phyloP scores from a whole-genome alignment of 768 basidiomycete genomes.

The Pleurotus platypus region DNA sequence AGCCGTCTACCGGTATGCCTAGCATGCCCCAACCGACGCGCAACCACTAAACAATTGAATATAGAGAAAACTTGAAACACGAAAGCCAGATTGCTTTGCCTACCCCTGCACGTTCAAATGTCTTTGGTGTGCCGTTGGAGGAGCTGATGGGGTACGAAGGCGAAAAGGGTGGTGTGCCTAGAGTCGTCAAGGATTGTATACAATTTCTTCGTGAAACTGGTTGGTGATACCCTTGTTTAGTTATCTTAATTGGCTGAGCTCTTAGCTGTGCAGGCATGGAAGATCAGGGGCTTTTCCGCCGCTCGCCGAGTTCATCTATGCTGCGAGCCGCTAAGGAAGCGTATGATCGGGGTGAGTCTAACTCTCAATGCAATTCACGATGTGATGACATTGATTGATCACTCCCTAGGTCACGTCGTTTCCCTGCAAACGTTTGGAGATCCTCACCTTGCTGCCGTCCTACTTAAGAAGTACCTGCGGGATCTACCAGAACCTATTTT shows the following conservation, averaged over 20 bases:
- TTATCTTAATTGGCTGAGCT: no score
- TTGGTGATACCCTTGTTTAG: slow-evolving; percentile 13
- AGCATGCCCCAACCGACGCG: background rate
- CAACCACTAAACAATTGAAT: background rate
- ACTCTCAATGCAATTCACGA: background rate
- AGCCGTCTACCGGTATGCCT: slow-evolving; percentile 73
- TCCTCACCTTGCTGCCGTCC: slow-evolving; percentile 77
- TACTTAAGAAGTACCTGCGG: slow-evolving; percentile 82
- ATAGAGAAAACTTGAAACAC: slow-evolving; percentile 75
- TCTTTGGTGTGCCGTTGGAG: slow-evolving; percentile 80
- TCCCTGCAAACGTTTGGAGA: slow-evolving; percentile 74
- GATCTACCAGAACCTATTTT: slow-evolving; percentile 81
- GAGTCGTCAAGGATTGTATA: slow-evolving; percentile 74
- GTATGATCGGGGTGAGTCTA: slow-evolving; percentile 67
- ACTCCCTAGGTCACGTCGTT: slow-evolving; percentile 63
- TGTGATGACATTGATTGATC: slow-evolving; percentile 2
- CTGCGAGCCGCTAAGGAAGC: slow-evolving; percentile 77
- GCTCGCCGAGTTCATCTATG: slow-evolving; percentile 70
- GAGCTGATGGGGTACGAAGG: slow-evolving; percentile 82
- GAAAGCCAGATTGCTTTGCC: slow-evolving; percentile 72
- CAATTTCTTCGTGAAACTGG: slow-evolving; percentile 66
- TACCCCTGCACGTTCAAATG: slow-evolving; percentile 50
- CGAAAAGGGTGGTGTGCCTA: slow-evolving; percentile 79
- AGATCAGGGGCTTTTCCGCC: slow-evolving; percentile 78
- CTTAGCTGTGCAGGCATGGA: slow-evolving; percentile 42